phyloP scores from a whole-genome alignment of 176 grass and related monocot species.

The Eragrostis nindensis region DNA sequence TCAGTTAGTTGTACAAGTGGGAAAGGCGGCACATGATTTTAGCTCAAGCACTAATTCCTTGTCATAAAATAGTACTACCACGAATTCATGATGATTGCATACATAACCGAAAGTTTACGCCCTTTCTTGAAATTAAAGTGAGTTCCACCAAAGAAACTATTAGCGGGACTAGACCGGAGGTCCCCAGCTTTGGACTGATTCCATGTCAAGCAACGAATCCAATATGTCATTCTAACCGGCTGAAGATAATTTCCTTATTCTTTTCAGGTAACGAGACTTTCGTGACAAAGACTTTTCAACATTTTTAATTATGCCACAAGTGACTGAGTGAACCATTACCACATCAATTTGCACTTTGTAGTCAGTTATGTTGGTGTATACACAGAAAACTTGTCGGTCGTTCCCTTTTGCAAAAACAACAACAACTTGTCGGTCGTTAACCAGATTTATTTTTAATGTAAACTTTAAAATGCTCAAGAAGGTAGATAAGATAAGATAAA shows the following conservation, averaged over 20 bases:
- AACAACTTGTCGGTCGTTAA: neutral
- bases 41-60: neutral
- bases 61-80: neutral
- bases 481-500: neutral
- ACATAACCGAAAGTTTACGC: conserved; percentile 27
- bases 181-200: conserved; percentile 28
- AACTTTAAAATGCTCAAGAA: neutral
- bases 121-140: conserved; percentile 30
- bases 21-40: neutral
- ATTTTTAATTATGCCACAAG: neutral
- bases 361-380: neutral
- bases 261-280: conserved; percentile 17
- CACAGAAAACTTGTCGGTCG: neutral
- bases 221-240: conserved; percentile 4
- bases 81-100: conserved; percentile 12
- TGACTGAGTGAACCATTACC: neutral
- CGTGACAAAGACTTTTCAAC: neutral
- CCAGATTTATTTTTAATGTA: neutral
- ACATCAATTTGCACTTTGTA: neutral
- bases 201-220: conserved; percentile 28
- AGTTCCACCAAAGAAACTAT: conserved; percentile 27
- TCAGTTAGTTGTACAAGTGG: neutral
- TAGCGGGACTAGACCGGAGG: neutral
- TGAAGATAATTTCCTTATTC: conserved; percentile 1
- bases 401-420: too few relatives aligned